Conservation (phyloP, 352 stramenopile genomes). For the Phytopythium helicoides region DNA sequence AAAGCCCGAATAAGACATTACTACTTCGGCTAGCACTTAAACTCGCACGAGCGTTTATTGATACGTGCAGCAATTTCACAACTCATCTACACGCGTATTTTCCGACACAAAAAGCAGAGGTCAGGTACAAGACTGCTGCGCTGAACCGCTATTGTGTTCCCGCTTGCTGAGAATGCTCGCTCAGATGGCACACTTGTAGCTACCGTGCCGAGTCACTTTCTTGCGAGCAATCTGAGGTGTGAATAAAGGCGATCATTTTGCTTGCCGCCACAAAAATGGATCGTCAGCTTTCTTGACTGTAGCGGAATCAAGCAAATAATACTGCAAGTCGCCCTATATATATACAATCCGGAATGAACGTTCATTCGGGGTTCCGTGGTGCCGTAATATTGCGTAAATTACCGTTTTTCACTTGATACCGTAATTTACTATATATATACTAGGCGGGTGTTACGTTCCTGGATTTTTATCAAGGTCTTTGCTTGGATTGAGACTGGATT, state of each 20-base stretch:
- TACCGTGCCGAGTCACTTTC: constrained; percentile 8
- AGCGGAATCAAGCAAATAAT: constrained; percentile 6
- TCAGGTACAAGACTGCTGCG: constrained; percentile 1
- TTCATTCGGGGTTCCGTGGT: too few species aligned
- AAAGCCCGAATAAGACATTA: too few species aligned
- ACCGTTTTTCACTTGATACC: too few species aligned
- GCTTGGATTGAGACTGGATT: too few species aligned
- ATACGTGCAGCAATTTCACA: too few species aligned
- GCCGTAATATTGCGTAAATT: too few species aligned
- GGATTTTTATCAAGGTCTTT: too few species aligned
- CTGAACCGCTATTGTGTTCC: constrained; percentile 8
- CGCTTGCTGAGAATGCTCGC: constrained; percentile 9
- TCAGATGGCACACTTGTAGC: constrained; percentile 11
- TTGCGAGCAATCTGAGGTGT: constrained; percentile 1
- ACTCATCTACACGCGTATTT: constrained; percentile 3
- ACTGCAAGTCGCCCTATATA: constrained; percentile 3
- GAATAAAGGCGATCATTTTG: constrained; percentile 4
- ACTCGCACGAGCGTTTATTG: too few species aligned
- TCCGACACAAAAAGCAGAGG: constrained; percentile 6
- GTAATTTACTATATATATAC: too few species aligned
- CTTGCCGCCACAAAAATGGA: constrained; percentile 1
- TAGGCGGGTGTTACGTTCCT: too few species aligned
- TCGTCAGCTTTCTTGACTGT: background rate
- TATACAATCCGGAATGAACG: too few species aligned
- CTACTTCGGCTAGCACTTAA: too few species aligned